phyloP scores from a whole-genome alignment of 139 green algal species.

The Coccomyxa sp. region DNA sequence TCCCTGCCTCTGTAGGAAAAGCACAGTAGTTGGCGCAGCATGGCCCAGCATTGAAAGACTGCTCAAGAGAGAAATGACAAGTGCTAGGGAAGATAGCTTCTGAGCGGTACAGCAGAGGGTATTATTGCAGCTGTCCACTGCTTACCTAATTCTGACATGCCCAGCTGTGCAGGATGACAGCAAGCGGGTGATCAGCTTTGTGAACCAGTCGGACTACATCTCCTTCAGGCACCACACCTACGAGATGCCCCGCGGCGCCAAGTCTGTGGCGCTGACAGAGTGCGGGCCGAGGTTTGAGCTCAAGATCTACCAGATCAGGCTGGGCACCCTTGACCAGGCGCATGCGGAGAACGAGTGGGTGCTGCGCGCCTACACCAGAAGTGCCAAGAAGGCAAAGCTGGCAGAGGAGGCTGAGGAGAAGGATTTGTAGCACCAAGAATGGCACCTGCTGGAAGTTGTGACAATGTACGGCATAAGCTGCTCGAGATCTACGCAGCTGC shows the following conservation, averaged over 20 bases:
- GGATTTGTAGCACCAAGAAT: neutral
- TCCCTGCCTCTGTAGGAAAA: no score
- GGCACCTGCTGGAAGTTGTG: neutral
- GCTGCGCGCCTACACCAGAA: conserved; percentile 70
- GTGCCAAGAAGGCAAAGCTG: conserved; percentile 67
- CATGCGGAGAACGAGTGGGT: conserved; percentile 81
- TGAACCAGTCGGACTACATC: conserved; percentile 87
- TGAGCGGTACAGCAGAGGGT: no score
- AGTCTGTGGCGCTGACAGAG: conserved; percentile 75
- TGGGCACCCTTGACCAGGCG: conserved; percentile 80
- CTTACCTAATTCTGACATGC: no score
- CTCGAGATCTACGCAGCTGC: no score
- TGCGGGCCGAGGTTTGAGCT: conserved; percentile 80
- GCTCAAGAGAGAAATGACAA: no score
- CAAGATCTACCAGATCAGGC: conserved; percentile 82
- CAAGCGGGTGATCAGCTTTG: conserved; percentile 91
- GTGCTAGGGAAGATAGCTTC: no score
- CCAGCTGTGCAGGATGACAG: conserved; percentile 51
- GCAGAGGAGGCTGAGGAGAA: conserved; percentile 14
- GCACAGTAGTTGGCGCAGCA: no score
- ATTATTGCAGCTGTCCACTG: no score
- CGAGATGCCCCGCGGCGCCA: conserved; percentile 66
- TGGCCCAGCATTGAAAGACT: no score
- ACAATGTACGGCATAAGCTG: no score
- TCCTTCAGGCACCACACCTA: conserved; percentile 92